A percentile compares a stretch with the other conserved stretches of the same genome.
These are phyloP conservation scores for Lunularia cruciata DNA, from an alignment of 225 moss, liverwort and hornwort species.

Conservation along the genomic window DNA sequence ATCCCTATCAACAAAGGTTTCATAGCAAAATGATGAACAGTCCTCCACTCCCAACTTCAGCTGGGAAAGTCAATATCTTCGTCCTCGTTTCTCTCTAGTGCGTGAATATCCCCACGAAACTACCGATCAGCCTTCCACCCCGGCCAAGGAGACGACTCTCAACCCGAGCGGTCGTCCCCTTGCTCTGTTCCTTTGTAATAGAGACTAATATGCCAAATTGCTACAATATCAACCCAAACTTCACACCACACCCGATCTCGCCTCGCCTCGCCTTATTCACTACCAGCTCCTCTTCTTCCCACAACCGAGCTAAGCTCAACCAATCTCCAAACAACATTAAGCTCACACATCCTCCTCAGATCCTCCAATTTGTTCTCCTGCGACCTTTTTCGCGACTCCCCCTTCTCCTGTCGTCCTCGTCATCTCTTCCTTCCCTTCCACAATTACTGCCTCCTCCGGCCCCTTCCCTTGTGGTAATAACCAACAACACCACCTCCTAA, in stretches of 20 bases:
- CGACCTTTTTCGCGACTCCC: too few species aligned
- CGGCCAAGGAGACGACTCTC: background rate
- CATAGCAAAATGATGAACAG: conserved; percentile 24
- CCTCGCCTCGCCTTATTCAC: background rate
- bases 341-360: background rate
- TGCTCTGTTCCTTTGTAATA: background rate
- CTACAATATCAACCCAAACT: background rate
- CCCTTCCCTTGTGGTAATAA: background rate
- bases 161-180: background rate
- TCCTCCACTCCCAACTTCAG: conserved; percentile 18
- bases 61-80: background rate
- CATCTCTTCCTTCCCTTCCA: background rate
- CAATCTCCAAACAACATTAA: background rate
- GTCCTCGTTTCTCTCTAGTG: background rate
- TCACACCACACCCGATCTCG: background rate
- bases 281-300: background rate
- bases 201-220: background rate
- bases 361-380: conserved; percentile 5
- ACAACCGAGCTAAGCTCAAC: background rate
- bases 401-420: background rate
- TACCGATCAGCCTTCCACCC: background rate
- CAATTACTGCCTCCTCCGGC: background rate
- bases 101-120: background rate
- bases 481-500: background rate
- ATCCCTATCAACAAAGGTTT: conserved; percentile 26